Evolutionary conservation across 345 rosid species (phyloP).

Genomic region (Aegle marmelos): DNA sequence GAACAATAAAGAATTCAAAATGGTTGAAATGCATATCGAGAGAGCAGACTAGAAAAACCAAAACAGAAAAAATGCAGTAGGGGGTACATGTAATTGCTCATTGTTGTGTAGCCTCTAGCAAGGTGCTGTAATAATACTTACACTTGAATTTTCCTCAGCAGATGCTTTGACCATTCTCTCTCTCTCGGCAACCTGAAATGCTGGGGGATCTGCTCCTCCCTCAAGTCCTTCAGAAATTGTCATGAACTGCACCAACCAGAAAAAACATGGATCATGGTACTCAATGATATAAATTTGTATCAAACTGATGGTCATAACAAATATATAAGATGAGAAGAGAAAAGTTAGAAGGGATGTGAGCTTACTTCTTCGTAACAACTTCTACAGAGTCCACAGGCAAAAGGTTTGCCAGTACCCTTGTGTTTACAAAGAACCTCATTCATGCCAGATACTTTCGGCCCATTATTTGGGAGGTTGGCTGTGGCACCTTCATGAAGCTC

Average conservation of each 20-base stretch:
- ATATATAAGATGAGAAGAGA: background rate
- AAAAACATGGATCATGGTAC: constrained; percentile 10
- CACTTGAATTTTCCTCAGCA: constrained; percentile 33
- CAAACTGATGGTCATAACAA: background rate
- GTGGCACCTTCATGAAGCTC: constrained; percentile 36
- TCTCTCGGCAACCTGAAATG: constrained; percentile 80
- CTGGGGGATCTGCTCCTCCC: constrained; percentile 91
- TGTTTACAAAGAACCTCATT: constrained; percentile 64
- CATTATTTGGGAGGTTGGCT: constrained; percentile 25
- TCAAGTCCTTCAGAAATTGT: constrained; percentile 71
- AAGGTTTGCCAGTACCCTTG: constrained; percentile 39
- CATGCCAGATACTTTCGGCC: constrained; percentile 20
- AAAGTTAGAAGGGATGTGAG: constrained; percentile 6
- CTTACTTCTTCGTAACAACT: constrained; percentile 67
- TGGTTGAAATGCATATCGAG: background rate
- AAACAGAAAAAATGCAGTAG: background rate
- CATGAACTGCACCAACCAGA: constrained; percentile 45
- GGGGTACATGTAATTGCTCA: constrained; percentile 6
- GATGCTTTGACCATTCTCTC: constrained; percentile 53
- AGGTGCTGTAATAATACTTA: constrained; percentile 25
- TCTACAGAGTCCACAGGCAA: constrained; percentile 68
- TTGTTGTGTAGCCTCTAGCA: constrained; percentile 6
- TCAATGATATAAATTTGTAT: constrained; percentile 5
- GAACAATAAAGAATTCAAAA: background rate
- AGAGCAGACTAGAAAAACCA: constrained; percentile 13